Percentiles rank a stretch among this genome's conserved stretches.
Evolutionary conservation across 192 early-diverging fungal genomes (phyloP).

Genomic region (Backusella tarrabulga): DNA sequence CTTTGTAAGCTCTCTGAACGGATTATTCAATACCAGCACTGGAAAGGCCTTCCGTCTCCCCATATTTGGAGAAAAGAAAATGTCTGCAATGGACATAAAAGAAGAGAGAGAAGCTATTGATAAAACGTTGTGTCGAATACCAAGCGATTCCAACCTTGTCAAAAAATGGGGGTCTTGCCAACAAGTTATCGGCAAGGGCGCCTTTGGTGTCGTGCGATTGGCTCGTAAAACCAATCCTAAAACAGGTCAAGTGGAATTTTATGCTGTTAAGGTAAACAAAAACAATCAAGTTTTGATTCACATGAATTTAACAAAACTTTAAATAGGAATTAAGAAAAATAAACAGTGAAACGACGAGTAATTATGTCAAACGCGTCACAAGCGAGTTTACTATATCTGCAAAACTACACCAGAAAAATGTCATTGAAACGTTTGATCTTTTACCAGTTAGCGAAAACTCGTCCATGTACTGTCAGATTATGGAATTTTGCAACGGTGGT

Average conservation of each 20-base stretch:
- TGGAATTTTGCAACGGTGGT: slow-evolving; percentile 84
- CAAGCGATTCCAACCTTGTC: slow-evolving; percentile 23
- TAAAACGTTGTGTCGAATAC: slow-evolving; percentile 7
- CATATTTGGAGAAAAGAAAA: slow-evolving; percentile 27
- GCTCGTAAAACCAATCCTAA: slow-evolving; percentile 38
- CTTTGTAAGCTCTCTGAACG: slow-evolving; percentile 16
- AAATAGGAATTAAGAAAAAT: slow-evolving; percentile 82
- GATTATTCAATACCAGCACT: not conserved
- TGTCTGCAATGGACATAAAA: not conserved
- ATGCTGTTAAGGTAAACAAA: slow-evolving; percentile 43
- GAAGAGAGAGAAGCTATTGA: slow-evolving; percentile 20
- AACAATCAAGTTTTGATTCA: not conserved
- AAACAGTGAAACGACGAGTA: slow-evolving; percentile 43
- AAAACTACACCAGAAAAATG: slow-evolving; percentile 69
- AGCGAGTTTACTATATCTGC: slow-evolving; percentile 84
- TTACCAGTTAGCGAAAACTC: slow-evolving; percentile 64
- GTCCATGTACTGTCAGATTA: slow-evolving; percentile 61
- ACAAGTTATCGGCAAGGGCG: slow-evolving; percentile 43
- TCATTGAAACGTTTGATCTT: slow-evolving; percentile 80
- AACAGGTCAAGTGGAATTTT: slow-evolving; percentile 40
- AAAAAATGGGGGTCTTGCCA: slow-evolving; percentile 46
- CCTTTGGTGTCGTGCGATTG: slow-evolving; percentile 44
- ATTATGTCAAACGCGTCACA: slow-evolving; percentile 54
- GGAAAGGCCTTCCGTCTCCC: slow-evolving; percentile 22
- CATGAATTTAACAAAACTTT: slow-evolving; percentile 3